Conservation (phyloP, 495 filamentous ascomycete genomes). For the Penicillium desertorum region DNA sequence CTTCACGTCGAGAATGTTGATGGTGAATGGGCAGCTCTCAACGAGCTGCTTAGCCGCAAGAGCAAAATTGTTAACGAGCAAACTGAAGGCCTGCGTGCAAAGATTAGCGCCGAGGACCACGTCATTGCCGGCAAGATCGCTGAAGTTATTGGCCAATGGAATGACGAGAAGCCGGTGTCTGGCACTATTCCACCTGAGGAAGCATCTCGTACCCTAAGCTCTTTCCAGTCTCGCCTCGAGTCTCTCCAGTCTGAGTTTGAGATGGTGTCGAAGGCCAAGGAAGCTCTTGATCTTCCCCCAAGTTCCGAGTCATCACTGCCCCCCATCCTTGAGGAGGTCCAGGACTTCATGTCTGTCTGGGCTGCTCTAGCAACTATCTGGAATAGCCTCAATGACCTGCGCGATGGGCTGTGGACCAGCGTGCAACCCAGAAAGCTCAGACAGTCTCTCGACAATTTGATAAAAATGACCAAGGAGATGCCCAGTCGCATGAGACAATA, state of each 20-base stretch:
- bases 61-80: constrained; percentile 93
- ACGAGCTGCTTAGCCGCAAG: constrained; percentile 85
- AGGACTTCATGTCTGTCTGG: constrained; percentile 99
- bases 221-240: constrained; percentile 79
- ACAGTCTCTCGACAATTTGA: constrained; percentile 79
- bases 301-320: constrained; percentile 73
- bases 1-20: constrained; percentile 91
- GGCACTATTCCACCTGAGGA: constrained; percentile 86
- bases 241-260: constrained; percentile 80
- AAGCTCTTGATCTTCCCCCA: constrained; percentile 86
- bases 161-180: constrained; percentile 93
- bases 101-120: constrained; percentile 91
- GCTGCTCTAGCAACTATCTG: constrained; percentile 91
- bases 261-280: constrained; percentile 94
- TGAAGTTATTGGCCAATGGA: constrained; percentile 82
- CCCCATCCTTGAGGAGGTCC: constrained; percentile 88
- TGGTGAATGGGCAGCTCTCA: constrained; percentile 85
- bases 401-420: constrained; percentile 87
- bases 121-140: constrained; percentile 82
- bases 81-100: constrained; percentile 90
- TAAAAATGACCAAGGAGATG: constrained; percentile 99
- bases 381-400: constrained; percentile 92
- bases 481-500: constrained; percentile 98
- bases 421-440: constrained; percentile 90
- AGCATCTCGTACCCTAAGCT: constrained; percentile 72